Base-by-base conservation (phyloP, 441 rosid species). In the Erodium texanum region DNA sequence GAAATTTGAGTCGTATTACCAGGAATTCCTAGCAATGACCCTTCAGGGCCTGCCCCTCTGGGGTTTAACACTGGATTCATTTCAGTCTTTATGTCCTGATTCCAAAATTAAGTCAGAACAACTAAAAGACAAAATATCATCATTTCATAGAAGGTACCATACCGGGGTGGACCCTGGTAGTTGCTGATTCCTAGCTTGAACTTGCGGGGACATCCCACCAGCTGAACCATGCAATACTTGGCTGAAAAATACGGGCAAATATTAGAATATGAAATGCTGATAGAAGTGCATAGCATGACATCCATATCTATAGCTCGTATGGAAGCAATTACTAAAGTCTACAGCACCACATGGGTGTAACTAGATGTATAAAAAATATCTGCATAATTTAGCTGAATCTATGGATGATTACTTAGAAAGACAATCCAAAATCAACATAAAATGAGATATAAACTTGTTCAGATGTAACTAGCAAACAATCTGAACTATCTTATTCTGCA, bases 31-130 rank as follows among this genome's bases (percentile, higher is more conserved):
- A 90, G 84, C 75, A 90, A 80, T 24, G 98, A 90, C 62, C 93
- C 97, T 75, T 93, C 95, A 12, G 88, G 82, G 74, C 89, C 94
- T 22, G 87, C 86, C 76, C 81, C 90, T 79, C 97, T 82, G 71
- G 93, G 88, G 73, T 82, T 86, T 68, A 93, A 82, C 41, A 89
- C 89, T 7, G 93, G 89, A 77, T 87, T 89, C 67, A 87, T 87
- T 82, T 93, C 98, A 36, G 73, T 82, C 83, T 93, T 91, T 73
- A 93, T 87, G 71, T 89, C 98, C 98, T 90, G 79, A 67, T 41
- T 70, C 24, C 45, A 34, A 73, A 58, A 56, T 16, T 22, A 73
- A 71, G 73, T 56, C 73, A 76, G 2, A 79, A 27, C 5, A 19
- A 62, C 36, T 38, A 48, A 10, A 10, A 62, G 23, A 64, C 54